Evolutionary conservation across 2,329 filamentous ascomycete species (phyloP).

Genomic region (Colletotrichum sp.): DNA sequence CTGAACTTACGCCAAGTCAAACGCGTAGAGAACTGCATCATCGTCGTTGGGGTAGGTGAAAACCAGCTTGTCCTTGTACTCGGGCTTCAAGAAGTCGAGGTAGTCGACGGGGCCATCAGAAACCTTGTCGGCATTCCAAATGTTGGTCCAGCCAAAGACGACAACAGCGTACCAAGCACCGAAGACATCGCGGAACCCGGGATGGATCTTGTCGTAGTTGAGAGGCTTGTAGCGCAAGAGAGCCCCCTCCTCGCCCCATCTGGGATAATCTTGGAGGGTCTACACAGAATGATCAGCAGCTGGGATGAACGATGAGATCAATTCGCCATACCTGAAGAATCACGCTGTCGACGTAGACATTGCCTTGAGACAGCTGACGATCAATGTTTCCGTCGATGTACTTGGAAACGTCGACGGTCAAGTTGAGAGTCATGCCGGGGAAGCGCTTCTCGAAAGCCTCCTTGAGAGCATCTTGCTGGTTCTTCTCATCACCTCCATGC

Average conservation of each 20-base stretch:
- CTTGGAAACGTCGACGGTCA: constrained; percentile 64
- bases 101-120: constrained; percentile 39
- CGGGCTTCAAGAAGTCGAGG: constrained; percentile 47
- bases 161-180: constrained; percentile 45
- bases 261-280: constrained; percentile 54
- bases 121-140: constrained; percentile 40
- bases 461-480: constrained; percentile 44
- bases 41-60: constrained; percentile 64
- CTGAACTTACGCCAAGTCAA: constrained; percentile 48
- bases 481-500: constrained; percentile 51
- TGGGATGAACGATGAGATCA: not conserved
- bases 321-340: constrained; percentile 41
- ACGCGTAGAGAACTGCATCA: constrained; percentile 57
- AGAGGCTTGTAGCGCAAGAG: constrained; percentile 54
- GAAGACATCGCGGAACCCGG: constrained; percentile 42
- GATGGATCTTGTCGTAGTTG: constrained; percentile 48
- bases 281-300: not conserved
- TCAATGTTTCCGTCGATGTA: constrained; percentile 56
- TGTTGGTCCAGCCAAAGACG: constrained; percentile 40
- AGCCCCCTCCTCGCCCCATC: constrained; percentile 53
- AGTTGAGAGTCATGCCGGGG: constrained; percentile 53
- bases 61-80: constrained; percentile 57
- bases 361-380: constrained; percentile 41
- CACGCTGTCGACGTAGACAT: constrained; percentile 48
- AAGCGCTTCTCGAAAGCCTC: constrained; percentile 49